These are phyloP conservation scores for Dianthus caryophyllus DNA, from an alignment of 148 eudicot genomes.

Conservation along the genomic window DNA sequence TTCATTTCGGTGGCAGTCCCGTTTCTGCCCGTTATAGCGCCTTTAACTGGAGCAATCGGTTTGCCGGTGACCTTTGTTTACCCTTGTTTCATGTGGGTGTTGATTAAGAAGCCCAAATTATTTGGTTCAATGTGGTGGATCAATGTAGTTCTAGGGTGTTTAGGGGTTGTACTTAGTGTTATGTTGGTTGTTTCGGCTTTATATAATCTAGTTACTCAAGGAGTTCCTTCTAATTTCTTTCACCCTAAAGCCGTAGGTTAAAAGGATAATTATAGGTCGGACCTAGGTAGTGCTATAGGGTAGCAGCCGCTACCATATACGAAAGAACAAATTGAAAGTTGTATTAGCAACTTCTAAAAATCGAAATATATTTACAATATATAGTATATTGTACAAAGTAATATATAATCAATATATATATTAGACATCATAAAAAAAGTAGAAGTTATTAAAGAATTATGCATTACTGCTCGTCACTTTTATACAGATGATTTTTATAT, in stretches of 20 bases:
- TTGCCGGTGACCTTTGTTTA: conserved; percentile 49
- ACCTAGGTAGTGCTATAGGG: no score
- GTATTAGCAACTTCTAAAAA: no score
- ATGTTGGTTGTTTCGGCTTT: conserved; percentile 28
- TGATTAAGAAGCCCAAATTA: conserved; percentile 38
- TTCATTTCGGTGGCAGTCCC: conserved; percentile 54
- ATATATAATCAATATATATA: no score
- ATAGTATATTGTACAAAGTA: no score
- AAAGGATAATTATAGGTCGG: no score
- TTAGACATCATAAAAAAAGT: no score
- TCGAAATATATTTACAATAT: no score
- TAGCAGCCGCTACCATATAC: no score
- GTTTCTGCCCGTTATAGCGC: conserved; percentile 40
- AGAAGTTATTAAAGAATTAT: no score
- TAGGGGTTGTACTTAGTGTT: conserved; percentile 35
- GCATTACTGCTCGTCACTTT: no score
- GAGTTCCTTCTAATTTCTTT: conserved; percentile 59
- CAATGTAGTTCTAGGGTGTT: conserved; percentile 44
- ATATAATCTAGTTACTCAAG: conserved; percentile 37
- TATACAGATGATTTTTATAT: no score
- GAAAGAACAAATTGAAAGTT: no score
- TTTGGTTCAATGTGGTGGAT: conserved; percentile 41
- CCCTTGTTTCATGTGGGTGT: conserved; percentile 72
- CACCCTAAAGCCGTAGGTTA: conserved; percentile 33
- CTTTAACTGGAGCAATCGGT: conserved; percentile 42